phyloP scores from a whole-genome alignment of 2,329 filamentous ascomycete species.

The Neofusicoccum parvum region DNA sequence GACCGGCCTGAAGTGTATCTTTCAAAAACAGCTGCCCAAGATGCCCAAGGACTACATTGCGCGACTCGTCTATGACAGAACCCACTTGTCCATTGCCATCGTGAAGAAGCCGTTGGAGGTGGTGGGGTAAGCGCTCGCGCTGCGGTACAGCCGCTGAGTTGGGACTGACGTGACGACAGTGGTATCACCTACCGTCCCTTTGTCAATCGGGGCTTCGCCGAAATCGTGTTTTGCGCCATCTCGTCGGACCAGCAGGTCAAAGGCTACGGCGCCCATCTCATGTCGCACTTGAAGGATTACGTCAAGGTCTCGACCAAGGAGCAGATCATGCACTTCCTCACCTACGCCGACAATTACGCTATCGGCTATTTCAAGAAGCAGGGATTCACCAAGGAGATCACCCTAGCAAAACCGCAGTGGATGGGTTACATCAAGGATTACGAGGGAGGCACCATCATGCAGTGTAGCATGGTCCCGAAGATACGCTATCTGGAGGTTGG shows the following conservation, averaged over 20 bases:
- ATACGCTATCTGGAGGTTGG: constrained; percentile 92
- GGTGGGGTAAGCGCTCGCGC: constrained; percentile 57
- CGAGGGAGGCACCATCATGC: constrained; percentile 98
- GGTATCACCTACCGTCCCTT: constrained; percentile 97
- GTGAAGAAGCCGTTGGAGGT: constrained; percentile 95
- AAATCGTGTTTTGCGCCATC: constrained; percentile 98
- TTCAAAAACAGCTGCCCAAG: constrained; percentile 96
- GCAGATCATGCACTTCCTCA: constrained; percentile 92
- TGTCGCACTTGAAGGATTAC: constrained; percentile 97
- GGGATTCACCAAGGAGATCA: constrained; percentile 98
- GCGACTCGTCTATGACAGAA: constrained; percentile 93
- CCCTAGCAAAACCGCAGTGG: constrained; percentile 85
- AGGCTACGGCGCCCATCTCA: constrained; percentile 94
- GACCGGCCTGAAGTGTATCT: constrained; percentile 94
- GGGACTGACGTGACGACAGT: constrained; percentile 47
- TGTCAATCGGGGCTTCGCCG: constrained; percentile 86
- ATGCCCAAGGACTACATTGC: constrained; percentile 99
- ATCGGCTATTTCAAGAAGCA: constrained; percentile 99
- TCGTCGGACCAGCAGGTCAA: constrained; percentile 98
- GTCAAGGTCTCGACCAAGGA: constrained; percentile 88
- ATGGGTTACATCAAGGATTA: constrained; percentile 99
- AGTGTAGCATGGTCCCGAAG: constrained; percentile 94
- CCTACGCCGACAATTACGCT: constrained; percentile 97
- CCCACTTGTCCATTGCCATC: constrained; percentile 94
- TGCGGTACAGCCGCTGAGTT: background rate